A percentile compares a stretch with the other conserved stretches of the same genome.
These are phyloP conservation scores for Psilocybe subaeruginosa DNA, from an alignment of 768 basidiomycete genomes.

Conservation along the genomic window DNA sequence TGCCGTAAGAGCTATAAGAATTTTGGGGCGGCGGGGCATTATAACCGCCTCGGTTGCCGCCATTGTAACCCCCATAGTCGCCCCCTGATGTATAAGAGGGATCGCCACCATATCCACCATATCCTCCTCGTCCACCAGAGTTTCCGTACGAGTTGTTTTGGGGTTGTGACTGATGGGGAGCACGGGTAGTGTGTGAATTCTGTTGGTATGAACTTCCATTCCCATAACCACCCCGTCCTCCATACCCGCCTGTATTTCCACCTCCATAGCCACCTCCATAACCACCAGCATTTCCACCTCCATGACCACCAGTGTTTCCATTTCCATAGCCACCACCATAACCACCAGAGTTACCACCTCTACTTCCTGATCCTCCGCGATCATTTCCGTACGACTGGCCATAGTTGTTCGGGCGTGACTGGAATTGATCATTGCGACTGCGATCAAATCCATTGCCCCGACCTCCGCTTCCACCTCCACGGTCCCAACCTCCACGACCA, in stretches of 20 bases:
- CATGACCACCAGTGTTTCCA: constrained; percentile 26
- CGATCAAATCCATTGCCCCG: constrained; percentile 39
- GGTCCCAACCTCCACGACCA: constrained; percentile 47
- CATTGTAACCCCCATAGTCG: constrained; percentile 15
- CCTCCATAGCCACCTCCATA: constrained; percentile 31
- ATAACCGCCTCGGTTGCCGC: constrained; percentile 16
- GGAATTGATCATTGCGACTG: constrained; percentile 49
- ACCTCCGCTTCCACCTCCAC: constrained; percentile 37
- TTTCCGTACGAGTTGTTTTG: constrained; percentile 36
- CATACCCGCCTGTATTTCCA: constrained; percentile 24
- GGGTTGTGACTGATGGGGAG: constrained; percentile 30
- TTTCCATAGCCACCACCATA: neutral
- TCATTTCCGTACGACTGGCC: constrained; percentile 34
- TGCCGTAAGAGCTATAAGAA: constrained; percentile 32
- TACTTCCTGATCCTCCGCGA: constrained; percentile 26
- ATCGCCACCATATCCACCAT: constrained; percentile 32
- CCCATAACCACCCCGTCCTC: constrained; percentile 21
- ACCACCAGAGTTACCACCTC: constrained; percentile 9
- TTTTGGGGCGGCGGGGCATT: constrained; percentile 23
- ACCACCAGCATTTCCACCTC: constrained; percentile 24
- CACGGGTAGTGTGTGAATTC: constrained; percentile 34
- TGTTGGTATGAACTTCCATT: constrained; percentile 34
- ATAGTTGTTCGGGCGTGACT: constrained; percentile 43
- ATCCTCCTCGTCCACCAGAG: constrained; percentile 30
- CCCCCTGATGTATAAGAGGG: constrained; percentile 21